Conservation (phyloP, 768 basidiomycete species). For the Pholiota conissans region DNA sequence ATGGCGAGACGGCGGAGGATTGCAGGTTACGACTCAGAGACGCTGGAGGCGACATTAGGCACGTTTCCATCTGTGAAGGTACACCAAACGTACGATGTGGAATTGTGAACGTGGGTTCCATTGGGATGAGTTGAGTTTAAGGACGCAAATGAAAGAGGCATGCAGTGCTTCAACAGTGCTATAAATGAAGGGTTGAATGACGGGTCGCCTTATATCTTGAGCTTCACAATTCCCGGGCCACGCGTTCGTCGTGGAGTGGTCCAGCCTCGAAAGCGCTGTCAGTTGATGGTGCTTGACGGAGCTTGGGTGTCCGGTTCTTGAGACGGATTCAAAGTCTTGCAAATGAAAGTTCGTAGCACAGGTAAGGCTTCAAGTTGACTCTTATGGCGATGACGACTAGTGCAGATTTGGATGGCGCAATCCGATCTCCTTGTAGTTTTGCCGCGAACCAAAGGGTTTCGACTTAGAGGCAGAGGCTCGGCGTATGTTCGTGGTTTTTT, state of each 20-base stretch:
- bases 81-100: constrained; percentile 16
- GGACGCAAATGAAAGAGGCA: constrained; percentile 5
- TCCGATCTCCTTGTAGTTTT: constrained; percentile 2
- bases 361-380: background rate
- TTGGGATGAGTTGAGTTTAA: constrained; percentile 3
- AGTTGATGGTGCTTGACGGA: background rate
- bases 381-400: background rate
- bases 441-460: background rate
- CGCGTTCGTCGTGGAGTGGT: background rate
- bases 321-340: background rate
- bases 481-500: background rate
- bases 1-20: constrained; percentile 40
- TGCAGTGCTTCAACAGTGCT: too few species aligned
- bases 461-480: background rate
- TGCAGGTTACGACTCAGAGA: constrained; percentile 61
- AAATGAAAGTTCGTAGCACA: background rate
- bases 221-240: background rate
- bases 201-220: background rate
- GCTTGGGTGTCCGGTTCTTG: too few species aligned
- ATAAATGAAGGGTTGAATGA: constrained; percentile 12
- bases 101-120: constrained; percentile 15
- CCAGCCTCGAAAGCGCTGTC: background rate
- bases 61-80: background rate
- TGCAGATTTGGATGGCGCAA: constrained; percentile 5
- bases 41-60: constrained; percentile 36